Evolutionary conservation across 192 early-diverging fungal genomes (phyloP).

Genomic region (Dissophora ornata): DNA sequence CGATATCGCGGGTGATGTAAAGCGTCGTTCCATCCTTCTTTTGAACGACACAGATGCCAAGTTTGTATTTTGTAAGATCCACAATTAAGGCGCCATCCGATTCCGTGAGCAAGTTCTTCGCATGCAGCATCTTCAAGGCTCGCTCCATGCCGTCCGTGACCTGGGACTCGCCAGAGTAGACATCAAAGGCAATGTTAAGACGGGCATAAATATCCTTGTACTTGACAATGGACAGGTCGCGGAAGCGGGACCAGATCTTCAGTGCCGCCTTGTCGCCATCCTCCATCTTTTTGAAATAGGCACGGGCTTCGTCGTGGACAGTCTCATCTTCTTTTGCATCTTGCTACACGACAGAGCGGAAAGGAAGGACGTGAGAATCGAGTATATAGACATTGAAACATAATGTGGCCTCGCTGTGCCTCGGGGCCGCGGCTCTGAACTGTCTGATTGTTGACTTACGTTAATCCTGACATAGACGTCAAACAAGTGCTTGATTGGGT

Average conservation of each 20-base stretch:
- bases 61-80: conserved; percentile 85
- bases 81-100: conserved; percentile 89
- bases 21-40: conserved; percentile 93
- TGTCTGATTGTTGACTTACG: conserved; percentile 53
- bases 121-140: conserved; percentile 77
- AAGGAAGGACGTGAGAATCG: no score
- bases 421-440: no score
- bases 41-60: conserved; percentile 84
- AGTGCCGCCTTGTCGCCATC: conserved; percentile 87
- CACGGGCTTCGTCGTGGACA: conserved; percentile 87
- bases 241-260: conserved; percentile 88
- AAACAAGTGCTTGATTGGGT: conserved; percentile 93
- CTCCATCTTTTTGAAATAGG: conserved; percentile 95
- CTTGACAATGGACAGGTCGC: conserved; percentile 89
- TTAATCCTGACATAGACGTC: conserved; percentile 94
- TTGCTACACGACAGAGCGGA: conserved; percentile 44
- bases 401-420: no score
- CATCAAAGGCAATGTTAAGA: conserved; percentile 91
- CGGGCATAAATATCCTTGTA: conserved; percentile 93
- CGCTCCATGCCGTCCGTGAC: conserved; percentile 78
- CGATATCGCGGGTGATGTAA: conserved; percentile 97
- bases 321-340: conserved; percentile 72
- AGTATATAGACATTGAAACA: no score
- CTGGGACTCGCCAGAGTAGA: conserved; percentile 96
- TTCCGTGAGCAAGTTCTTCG: conserved; percentile 76